phyloP scores from a whole-genome alignment of 1,284 basidiomycete species.

The Pseudozyma pruni region DNA sequence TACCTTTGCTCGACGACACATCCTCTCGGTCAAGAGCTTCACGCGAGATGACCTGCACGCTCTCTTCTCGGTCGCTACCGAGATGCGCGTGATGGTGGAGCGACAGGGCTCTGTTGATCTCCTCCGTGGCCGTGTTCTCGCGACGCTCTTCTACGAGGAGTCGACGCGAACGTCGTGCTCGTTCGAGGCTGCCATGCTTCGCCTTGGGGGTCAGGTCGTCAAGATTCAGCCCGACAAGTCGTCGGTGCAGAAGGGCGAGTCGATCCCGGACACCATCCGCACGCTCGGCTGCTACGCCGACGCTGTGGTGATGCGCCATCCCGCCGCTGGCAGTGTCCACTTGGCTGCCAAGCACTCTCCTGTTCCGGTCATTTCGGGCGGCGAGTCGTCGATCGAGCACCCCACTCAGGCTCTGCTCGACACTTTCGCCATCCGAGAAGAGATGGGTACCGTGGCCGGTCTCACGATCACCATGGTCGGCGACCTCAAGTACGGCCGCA shows the following conservation, averaged over 20 bases:
- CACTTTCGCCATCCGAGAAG: conserved; percentile 96
- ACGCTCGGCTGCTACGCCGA: conserved; percentile 96
- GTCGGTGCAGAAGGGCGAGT: conserved; percentile 94
- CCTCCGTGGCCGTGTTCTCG: conserved; percentile 88
- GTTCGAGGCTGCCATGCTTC: conserved; percentile 99
- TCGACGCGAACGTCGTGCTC: conserved; percentile 87
- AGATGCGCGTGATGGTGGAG: conserved; percentile 96
- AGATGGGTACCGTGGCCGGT: conserved; percentile 97
- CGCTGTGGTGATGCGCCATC: conserved; percentile 93
- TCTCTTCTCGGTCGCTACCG: conserved; percentile 92
- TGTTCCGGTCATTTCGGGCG: conserved; percentile 94
- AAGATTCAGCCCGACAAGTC: conserved; percentile 83
- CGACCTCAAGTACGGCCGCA: conserved; percentile 97
- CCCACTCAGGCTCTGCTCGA: conserved; percentile 86
- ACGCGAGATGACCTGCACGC: conserved; percentile 89
- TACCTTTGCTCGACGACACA: conserved; percentile 81
- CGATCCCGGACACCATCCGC: conserved; percentile 89
- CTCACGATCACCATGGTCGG: conserved; percentile 90
- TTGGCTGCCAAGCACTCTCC: conserved; percentile 85
- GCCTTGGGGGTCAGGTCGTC: conserved; percentile 94
- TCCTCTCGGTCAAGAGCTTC: conserved; percentile 94
- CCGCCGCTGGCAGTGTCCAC: conserved; percentile 84
- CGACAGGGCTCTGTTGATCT: conserved; percentile 88
- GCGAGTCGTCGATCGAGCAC: conserved; percentile 97
- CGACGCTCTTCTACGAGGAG: conserved; percentile 97